These are phyloP conservation scores for Fusarium mundagurra DNA, from an alignment of 2,329 filamentous ascomycete genomes.

Conservation along the genomic window DNA sequence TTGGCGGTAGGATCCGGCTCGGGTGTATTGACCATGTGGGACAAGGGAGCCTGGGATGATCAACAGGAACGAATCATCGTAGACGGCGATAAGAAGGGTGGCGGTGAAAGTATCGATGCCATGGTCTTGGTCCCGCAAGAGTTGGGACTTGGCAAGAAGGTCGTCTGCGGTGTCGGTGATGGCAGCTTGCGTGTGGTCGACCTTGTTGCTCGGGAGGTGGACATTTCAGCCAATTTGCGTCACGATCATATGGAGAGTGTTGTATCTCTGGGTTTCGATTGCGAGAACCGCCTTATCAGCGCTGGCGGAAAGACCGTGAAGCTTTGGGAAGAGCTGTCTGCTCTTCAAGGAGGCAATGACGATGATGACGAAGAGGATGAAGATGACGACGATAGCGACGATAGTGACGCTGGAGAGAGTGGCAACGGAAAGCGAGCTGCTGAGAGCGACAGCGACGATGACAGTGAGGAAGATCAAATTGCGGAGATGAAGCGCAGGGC, in stretches of 20 bases:
- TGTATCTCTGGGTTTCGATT: conserved; percentile 83
- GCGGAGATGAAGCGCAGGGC: conserved; percentile 56
- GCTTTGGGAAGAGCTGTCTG: conserved; percentile 87
- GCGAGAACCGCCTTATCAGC: conserved; percentile 85
- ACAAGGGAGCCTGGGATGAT: conserved; percentile 94
- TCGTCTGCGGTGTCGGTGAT: conserved; percentile 84
- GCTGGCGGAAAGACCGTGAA: conserved; percentile 88
- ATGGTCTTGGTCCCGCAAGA: conserved; percentile 76
- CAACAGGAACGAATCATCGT: conserved; percentile 90
- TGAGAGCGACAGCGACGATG: conserved; percentile 59
- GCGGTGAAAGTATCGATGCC: conserved; percentile 84
- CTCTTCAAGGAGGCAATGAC: conserved; percentile 54
- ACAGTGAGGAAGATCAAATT: conserved; percentile 48
- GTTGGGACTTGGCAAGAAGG: conserved; percentile 75
- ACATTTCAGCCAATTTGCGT: conserved; percentile 66
- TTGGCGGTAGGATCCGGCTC: conserved; percentile 79
- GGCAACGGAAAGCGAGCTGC: conserved; percentile 58
- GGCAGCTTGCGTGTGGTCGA: conserved; percentile 82
- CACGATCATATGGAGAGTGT: conserved; percentile 93
- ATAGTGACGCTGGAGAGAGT: conserved; percentile 55
- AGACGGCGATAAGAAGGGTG: conserved; percentile 63
- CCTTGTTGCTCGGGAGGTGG: conserved; percentile 77
- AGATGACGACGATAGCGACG: conserved; percentile 61
- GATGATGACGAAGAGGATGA: conserved; percentile 46
- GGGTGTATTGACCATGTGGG: conserved; percentile 91